Conservation (phyloP, 1,284 basidiomycete species). For the Microbotryum scabiosae region DNA sequence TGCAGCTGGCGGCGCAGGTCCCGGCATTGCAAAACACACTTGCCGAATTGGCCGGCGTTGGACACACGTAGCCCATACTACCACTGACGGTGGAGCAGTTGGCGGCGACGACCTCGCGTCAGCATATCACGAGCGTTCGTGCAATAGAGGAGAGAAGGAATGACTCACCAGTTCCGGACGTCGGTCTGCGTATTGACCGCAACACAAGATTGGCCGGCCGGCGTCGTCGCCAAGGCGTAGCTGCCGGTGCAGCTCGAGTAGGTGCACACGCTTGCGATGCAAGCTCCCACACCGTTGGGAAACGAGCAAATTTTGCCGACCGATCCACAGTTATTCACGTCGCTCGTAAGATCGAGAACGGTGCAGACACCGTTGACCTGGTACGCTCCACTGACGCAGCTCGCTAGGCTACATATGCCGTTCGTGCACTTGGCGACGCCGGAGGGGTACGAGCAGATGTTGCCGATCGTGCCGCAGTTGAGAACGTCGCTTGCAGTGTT, state of each 20-base stretch:
- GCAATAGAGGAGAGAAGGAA: background rate
- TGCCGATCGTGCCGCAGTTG: constrained; percentile 16
- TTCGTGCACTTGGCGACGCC: constrained; percentile 3
- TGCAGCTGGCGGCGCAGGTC: constrained; percentile 5
- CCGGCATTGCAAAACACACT: background rate
- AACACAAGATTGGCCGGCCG: constrained; percentile 3
- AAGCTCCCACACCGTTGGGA: background rate
- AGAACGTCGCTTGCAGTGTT: background rate
- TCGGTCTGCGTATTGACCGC: background rate
- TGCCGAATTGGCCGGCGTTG: background rate
- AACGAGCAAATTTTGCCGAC: constrained; percentile 4
- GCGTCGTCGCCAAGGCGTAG: background rate
- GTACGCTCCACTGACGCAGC: constrained; percentile 16
- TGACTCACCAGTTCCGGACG: background rate
- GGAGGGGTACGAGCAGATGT: constrained; percentile 5
- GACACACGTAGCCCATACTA: background rate
- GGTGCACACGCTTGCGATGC: background rate
- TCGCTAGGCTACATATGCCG: constrained; percentile 9
- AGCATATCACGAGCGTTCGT: background rate
- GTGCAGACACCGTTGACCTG: constrained; percentile 5
- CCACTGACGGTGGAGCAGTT: background rate
- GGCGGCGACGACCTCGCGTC: background rate
- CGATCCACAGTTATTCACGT: constrained; percentile 11
- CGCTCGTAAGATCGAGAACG: background rate
- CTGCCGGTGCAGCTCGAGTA: constrained; percentile 4